Conservation (phyloP, 1,139 yeast species). For the Protomyces inundatus region DNA sequence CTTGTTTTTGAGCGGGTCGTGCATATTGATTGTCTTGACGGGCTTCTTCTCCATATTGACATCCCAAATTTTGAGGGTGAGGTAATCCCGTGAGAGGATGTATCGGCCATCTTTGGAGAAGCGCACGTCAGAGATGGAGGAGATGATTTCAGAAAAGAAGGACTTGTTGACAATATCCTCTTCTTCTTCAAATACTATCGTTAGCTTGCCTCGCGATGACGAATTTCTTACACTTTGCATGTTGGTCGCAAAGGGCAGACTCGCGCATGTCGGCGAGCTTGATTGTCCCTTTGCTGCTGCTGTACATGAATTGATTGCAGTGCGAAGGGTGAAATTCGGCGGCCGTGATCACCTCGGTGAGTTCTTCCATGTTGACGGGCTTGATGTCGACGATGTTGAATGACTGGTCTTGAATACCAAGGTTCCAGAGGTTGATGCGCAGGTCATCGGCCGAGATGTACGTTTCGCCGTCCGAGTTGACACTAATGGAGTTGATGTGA, state of each 20-base stretch:
- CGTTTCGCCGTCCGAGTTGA: constrained; percentile 94
- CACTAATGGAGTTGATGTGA: constrained; percentile 91
- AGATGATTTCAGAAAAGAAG: constrained; percentile 94
- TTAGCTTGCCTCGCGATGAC: neutral
- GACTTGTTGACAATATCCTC: constrained; percentile 89
- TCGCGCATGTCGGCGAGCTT: constrained; percentile 96
- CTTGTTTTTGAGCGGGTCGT: constrained; percentile 88
- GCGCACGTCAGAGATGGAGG: constrained; percentile 88
- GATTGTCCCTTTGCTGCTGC: constrained; percentile 94
- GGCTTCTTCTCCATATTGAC: constrained; percentile 95
- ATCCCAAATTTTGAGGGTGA: constrained; percentile 98
- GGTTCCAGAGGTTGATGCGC: constrained; percentile 92
- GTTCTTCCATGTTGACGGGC: constrained; percentile 97
- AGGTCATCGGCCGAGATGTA: constrained; percentile 90
- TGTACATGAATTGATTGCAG: constrained; percentile 92
- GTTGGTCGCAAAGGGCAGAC: constrained; percentile 87
- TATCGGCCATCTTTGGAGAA: constrained; percentile 90
- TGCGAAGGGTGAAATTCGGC: constrained; percentile 93
- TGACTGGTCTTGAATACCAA: constrained; percentile 89
- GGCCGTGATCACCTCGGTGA: constrained; percentile 96
- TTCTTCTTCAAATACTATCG: constrained; percentile 72
- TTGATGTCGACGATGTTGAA: constrained; percentile 94
- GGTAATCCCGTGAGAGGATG: constrained; percentile 90
- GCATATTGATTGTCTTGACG: constrained; percentile 86
- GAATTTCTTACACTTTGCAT: constrained; percentile 49